A percentile compares a stretch with the other conserved stretches of the same genome.
phyloP scores from a whole-genome alignment of 306 rosid species.

The Hippophae gyantsensis region DNA sequence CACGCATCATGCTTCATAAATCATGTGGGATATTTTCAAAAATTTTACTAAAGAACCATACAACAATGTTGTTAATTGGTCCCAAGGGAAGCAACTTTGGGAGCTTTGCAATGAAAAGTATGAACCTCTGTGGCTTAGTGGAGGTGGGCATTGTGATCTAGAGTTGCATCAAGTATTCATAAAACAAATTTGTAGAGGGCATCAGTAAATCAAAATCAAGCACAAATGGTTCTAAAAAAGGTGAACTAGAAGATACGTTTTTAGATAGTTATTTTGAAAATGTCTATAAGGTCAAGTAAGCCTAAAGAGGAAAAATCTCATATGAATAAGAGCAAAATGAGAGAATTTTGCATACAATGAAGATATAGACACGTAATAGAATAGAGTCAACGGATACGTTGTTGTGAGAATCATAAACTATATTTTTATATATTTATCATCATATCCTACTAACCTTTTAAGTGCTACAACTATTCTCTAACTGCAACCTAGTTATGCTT shows the following conservation, averaged over 20 bases:
- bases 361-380: too few species aligned
- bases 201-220: slow-evolving; percentile 61
- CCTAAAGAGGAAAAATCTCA: slow-evolving; percentile 62
- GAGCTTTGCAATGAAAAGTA: slow-evolving; percentile 77
- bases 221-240: slow-evolving; percentile 40
- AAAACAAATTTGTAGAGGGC: slow-evolving; percentile 83
- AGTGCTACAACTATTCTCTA: too few species aligned
- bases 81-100: slow-evolving; percentile 91
- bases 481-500: too few species aligned
- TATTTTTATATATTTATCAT: too few species aligned
- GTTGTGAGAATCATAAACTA: too few species aligned
- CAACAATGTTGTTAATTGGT: slow-evolving; percentile 44
- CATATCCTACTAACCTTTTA: too few species aligned
- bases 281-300: slow-evolving; percentile 54
- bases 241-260: slow-evolving; percentile 25
- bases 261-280: slow-evolving; percentile 91
- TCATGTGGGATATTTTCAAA: too few species aligned
- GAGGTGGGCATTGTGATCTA: slow-evolving; percentile 88
- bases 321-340: slow-evolving; percentile 34
- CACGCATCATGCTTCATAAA: too few species aligned
- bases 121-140: slow-evolving; percentile 87
- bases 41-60: too few species aligned
- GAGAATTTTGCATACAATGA: too few species aligned
- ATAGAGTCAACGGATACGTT: too few species aligned
- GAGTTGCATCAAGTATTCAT: slow-evolving; percentile 89